A percentile compares a stretch with the other conserved stretches of the same genome.
Evolutionary conservation across 768 basidiomycete genomes (phyloP).

Genomic region (Pulveroboletus sp.): DNA sequence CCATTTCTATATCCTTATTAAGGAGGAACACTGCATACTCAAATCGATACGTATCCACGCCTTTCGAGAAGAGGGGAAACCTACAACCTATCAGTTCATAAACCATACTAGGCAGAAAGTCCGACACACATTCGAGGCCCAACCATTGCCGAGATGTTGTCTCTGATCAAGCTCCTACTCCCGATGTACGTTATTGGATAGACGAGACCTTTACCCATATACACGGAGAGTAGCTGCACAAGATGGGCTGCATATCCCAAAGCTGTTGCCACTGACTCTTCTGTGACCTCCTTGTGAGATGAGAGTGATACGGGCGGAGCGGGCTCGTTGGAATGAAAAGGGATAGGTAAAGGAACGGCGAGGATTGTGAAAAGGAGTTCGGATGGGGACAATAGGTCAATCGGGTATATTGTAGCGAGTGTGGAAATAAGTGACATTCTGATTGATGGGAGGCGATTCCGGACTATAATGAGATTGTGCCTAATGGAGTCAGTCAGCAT

Average conservation of each 20-base stretch:
- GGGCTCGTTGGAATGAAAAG: slow-evolving; percentile 65
- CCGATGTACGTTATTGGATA: slow-evolving; percentile 91
- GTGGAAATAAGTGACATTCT: slow-evolving; percentile 64
- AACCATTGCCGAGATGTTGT: slow-evolving; percentile 92
- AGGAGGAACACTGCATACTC: slow-evolving; percentile 96
- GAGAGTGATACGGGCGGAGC: slow-evolving; percentile 74
- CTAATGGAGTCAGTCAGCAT: slow-evolving; percentile 34
- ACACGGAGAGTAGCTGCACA: slow-evolving; percentile 74
- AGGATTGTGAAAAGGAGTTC: slow-evolving; percentile 89
- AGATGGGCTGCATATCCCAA: slow-evolving; percentile 88
- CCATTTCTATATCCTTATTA: slow-evolving; percentile 97
- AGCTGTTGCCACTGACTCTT: slow-evolving; percentile 84
- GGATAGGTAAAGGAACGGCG: slow-evolving; percentile 87
- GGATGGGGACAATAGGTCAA: slow-evolving; percentile 77
- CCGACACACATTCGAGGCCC: slow-evolving; percentile 83
- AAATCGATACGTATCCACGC: slow-evolving; percentile 94
- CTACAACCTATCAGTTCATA: slow-evolving; percentile 37
- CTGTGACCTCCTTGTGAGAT: slow-evolving; percentile 67
- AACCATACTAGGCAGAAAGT: slow-evolving; percentile 1
- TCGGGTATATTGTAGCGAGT: slow-evolving; percentile 80
- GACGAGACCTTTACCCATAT: slow-evolving; percentile 68
- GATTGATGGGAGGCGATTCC: slow-evolving; percentile 44
- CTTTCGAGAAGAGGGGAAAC: slow-evolving; percentile 92
- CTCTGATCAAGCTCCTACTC: slow-evolving; percentile 85
- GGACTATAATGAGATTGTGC: slow-evolving; percentile 42